Base-by-base conservation (phyloP, 768 basidiomycete species). In the Mrakia frigida region DNA sequence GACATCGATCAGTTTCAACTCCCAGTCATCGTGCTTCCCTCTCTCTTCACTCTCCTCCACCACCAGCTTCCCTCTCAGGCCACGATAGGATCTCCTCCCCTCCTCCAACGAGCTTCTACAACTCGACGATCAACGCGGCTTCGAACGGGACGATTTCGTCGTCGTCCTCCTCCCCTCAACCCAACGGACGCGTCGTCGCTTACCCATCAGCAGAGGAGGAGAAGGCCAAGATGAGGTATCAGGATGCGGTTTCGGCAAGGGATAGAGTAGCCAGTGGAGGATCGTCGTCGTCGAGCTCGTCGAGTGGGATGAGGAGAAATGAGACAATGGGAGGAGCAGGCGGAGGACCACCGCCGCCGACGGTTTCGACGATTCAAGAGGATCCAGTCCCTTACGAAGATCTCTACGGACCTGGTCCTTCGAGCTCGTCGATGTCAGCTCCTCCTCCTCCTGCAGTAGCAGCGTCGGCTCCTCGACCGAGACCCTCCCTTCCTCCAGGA, bases 341-440 rank as follows among this genome's bases (percentile, higher is more conserved):
- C n/a, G n/a, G 71, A 16, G 46, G 53, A 35, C 35, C 33, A 0
- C 33, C 61, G 3, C 61, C 53, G 11, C 53, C 71, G 35, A 39
- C 35, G 0, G 35, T 37, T 23, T 52, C 71, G 25, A 39, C 35
- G 35, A 25, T 46, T 21, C 25, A 73, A 6, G 71, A 73, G 25
- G 71, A 59, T 25, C 71, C 56, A 0, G 31, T 73, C 39, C 56
- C 71, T 23, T 73, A 73, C 56, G 71, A 73, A 9, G 71, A 50
- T 9, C 52, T 73, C 18, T 73, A 39, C 35, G 71, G 71, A n/a
- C 70, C 70, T n/a, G 43, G 23, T 6, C n/a, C 71, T 21, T 31
- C 56, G 6, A n/a, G 13, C 1, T 28, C 56, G 28, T 50, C 46
- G 10, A 4, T 14, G 6, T 14, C 16, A 56, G 56, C 56, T 56